phyloP scores from a whole-genome alignment of 2,329 filamentous ascomycete genomes.

The Didymella segeticola region DNA sequence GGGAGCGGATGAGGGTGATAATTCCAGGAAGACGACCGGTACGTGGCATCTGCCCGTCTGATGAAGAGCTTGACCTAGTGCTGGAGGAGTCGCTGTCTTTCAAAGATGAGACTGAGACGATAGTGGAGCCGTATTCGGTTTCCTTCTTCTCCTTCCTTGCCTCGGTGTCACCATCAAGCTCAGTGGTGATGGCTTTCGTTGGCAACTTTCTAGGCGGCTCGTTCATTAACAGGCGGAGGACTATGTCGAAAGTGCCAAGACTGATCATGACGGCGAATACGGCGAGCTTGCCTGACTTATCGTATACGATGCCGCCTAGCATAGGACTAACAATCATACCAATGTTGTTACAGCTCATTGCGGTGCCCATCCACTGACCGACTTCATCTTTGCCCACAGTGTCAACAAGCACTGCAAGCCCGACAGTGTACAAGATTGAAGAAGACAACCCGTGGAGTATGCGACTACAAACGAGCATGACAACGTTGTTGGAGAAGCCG shows the following conservation, averaged over 20 bases:
- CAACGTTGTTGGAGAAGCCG: constrained; percentile 19
- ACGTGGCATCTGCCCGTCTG: too few relatives aligned
- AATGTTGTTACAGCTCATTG: constrained; percentile 21
- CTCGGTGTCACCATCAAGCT: background rate
- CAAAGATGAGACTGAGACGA: background rate
- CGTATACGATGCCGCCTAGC: constrained; percentile 24
- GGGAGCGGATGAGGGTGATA: constrained; percentile 55
- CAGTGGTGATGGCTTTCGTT: background rate
- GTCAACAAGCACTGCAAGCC: constrained; percentile 23
- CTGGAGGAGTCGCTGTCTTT: background rate
- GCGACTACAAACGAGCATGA: constrained; percentile 19
- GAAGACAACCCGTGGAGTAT: constrained; percentile 22
- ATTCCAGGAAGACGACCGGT: constrained; percentile 21
- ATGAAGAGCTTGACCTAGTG: too few relatives aligned
- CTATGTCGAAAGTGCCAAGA: constrained; percentile 10
- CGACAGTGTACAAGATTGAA: constrained; percentile 24
- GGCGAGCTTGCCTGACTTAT: constrained; percentile 17
- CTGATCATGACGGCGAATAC: background rate
- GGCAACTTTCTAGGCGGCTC: constrained; percentile 5
- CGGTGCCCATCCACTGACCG: constrained; percentile 24
- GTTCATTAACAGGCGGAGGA: constrained; percentile 25
- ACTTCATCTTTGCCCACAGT: constrained; percentile 20
- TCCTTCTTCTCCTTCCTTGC: background rate
- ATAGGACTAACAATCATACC: constrained; percentile 24
- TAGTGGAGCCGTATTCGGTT: background rate